Base-by-base conservation (phyloP, 176 grass and related monocot species). In the Areca catechu region DNA sequence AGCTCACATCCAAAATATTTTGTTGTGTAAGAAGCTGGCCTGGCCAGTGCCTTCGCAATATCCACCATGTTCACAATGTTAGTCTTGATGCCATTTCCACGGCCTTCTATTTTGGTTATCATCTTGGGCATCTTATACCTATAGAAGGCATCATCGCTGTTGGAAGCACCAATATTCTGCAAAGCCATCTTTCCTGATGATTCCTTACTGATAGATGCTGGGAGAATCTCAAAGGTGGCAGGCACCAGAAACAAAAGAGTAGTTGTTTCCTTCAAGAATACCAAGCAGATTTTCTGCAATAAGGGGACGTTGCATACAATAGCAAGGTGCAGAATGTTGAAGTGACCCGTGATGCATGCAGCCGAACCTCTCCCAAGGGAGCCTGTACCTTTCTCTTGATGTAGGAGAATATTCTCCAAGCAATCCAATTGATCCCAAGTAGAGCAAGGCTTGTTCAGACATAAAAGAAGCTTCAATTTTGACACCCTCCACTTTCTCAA, bases 401-500 rank as follows among this genome's bases (percentile, higher is more conserved):
- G 57, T 53, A 51, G 58, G 69, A 61, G 50, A 72, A 53, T 72
- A 72, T 47, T 62, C 57, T 72, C 69, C 69, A 47, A 72, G 58
- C 58, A 72, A 72, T 53, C 69, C 69, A 43, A 72, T n/a, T 72
- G 58, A 53, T 53, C 50, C 69, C 57, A 72, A 72, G 53, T 61
- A 53, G 25, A 62, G 48, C 30, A 19, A 62, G 69, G 27, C 58
- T 72, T 72, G 58, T 51, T 53, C 69, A 72, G 69, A 72, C 69
- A 72, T 72, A 72, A 72, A 72, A 53, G 69, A 72, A 70, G 21
- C 54, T 70, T 72, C 69, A 37, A 47, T 5, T 21, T 72, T 61
- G 2, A 59, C 54, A 21, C 16, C 55, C 37, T 70, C 34, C 54
- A 70, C 54, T 50, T 70, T 70, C 16, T 20, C 54, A 59, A 20